Percentiles rank a stretch among this genome's conserved stretches.
These are phyloP conservation scores for Cytospora piceae DNA, from an alignment of 2,329 filamentous ascomycete species.

Conservation along the genomic window DNA sequence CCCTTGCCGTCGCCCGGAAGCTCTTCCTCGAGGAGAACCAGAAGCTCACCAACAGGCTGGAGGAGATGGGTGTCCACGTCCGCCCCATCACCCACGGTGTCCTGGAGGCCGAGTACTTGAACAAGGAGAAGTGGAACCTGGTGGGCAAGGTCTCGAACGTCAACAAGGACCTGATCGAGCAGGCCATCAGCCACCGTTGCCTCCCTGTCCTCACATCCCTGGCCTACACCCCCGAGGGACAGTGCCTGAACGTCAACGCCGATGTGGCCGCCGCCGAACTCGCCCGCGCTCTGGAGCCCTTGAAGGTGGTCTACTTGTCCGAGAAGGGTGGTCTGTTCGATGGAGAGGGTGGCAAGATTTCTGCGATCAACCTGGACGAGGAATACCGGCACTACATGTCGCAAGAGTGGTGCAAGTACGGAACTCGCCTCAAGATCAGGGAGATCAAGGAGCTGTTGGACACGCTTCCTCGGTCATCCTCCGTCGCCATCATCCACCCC, in stretches of 20 bases:
- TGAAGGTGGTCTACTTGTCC: slow-evolving; percentile 98
- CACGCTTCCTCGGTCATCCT: slow-evolving; percentile 86
- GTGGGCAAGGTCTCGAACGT: slow-evolving; percentile 96
- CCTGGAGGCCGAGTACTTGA: slow-evolving; percentile 90
- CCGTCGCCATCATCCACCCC: slow-evolving; percentile 96
- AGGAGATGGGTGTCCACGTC: slow-evolving; percentile 86
- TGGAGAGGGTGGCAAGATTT: slow-evolving; percentile 92
- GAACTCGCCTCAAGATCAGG: slow-evolving; percentile 94
- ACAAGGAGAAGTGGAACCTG: slow-evolving; percentile 94
- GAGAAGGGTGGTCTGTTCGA: slow-evolving; percentile 97
- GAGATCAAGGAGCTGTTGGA: slow-evolving; percentile 95
- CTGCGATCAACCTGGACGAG: slow-evolving; percentile 94
- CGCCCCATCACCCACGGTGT: slow-evolving; percentile 88
- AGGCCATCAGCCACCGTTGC: slow-evolving; percentile 87
- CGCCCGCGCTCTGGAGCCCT: slow-evolving; percentile 82
- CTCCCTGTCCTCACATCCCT: slow-evolving; percentile 94
- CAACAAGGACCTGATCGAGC: slow-evolving; percentile 87
- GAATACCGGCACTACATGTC: slow-evolving; percentile 93
- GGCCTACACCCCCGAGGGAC: slow-evolving; percentile 89
- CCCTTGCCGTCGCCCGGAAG: slow-evolving; percentile 84
- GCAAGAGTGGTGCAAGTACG: slow-evolving; percentile 93
- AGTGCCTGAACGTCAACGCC: slow-evolving; percentile 95
- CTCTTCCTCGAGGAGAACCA: slow-evolving; percentile 96
- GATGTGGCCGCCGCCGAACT: slow-evolving; percentile 95
- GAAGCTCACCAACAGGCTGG: slow-evolving; percentile 86